Conservation (phyloP, 2,329 filamentous ascomycete species). For the Calonectria montana region DNA sequence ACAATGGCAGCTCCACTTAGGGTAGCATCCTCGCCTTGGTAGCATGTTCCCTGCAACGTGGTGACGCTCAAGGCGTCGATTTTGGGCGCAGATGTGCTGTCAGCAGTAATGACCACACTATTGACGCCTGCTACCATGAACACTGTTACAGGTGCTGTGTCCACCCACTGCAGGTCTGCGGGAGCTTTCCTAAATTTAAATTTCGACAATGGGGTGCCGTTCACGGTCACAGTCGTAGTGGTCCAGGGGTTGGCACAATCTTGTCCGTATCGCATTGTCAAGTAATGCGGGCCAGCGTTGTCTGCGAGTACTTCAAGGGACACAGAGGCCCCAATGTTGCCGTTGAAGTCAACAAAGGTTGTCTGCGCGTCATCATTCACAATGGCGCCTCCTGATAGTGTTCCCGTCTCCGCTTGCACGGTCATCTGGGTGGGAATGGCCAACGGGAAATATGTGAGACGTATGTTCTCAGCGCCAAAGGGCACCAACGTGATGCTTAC, state of each 20-base stretch:
- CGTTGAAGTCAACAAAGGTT: not conserved
- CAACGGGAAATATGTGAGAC: not conserved
- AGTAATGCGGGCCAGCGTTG: not conserved
- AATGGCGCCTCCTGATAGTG: not conserved
- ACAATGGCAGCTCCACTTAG: not conserved
- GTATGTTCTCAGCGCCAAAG: conserved; percentile 1
- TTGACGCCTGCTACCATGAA: not conserved
- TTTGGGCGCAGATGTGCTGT: not conserved
- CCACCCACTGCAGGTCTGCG: not conserved
- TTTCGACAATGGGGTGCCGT: not conserved
- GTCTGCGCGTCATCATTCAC: not conserved
- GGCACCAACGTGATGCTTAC: not conserved
- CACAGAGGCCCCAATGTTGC: not conserved
- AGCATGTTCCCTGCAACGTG: not conserved
- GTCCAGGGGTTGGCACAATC: not conserved
- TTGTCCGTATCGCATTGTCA: not conserved
- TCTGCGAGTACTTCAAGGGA: not conserved
- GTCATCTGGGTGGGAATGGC: not conserved
- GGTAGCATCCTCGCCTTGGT: not conserved
- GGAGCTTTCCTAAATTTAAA: not conserved
- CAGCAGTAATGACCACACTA: not conserved
- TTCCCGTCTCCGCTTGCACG: not conserved
- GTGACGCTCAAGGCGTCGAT: not conserved
- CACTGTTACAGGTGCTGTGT: not conserved
- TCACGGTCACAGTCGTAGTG: not conserved